phyloP scores from a whole-genome alignment of 2,329 filamentous ascomycete genomes.

The Emericellopsis cladophorae region DNA sequence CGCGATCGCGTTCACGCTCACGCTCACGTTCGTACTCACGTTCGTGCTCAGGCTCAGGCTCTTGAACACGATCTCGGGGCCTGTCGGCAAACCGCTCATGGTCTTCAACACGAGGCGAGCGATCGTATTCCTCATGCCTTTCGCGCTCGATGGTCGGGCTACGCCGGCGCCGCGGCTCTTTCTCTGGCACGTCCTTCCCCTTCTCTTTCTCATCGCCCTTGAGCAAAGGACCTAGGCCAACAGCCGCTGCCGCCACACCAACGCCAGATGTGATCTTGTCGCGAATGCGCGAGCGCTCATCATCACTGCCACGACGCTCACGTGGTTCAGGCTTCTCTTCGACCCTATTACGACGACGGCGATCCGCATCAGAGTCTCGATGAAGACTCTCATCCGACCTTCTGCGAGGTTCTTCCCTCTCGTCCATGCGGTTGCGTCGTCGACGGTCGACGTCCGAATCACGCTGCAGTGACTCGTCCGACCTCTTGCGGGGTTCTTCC shows the following conservation, averaged over 20 bases:
- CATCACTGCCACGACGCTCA: slow-evolving; percentile 15
- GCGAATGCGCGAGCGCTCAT: slow-evolving; percentile 27
- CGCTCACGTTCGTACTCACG: neutral
- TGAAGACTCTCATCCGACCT: slow-evolving; percentile 8
- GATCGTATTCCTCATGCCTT: neutral
- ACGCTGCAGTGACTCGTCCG: slow-evolving; percentile 2
- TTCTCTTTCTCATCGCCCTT: slow-evolving; percentile 27
- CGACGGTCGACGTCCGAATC: slow-evolving; percentile 5
- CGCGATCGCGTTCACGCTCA: neutral
- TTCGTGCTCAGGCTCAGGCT: neutral
- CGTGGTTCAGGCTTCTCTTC: slow-evolving; percentile 10
- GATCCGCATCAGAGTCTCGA: slow-evolving; percentile 14
- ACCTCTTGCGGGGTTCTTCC: slow-evolving; percentile 9
- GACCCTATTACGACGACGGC: slow-evolving; percentile 11
- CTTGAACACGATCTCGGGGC: too few species aligned
- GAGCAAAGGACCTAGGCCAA: slow-evolving; percentile 25
- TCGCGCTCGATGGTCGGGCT: slow-evolving; percentile 17
- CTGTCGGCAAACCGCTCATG: too few species aligned
- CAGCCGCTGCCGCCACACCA: slow-evolving; percentile 33
- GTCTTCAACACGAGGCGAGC: neutral
- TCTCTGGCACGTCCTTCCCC: slow-evolving; percentile 11
- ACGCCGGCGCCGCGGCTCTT: slow-evolving; percentile 9
- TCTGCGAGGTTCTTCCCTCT: slow-evolving; percentile 4
- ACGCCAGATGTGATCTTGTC: slow-evolving; percentile 36
- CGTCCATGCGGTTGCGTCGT: slow-evolving; percentile 2